Base-by-base conservation (phyloP, 495 filamentous ascomycete species). In the Tuber borchii region DNA sequence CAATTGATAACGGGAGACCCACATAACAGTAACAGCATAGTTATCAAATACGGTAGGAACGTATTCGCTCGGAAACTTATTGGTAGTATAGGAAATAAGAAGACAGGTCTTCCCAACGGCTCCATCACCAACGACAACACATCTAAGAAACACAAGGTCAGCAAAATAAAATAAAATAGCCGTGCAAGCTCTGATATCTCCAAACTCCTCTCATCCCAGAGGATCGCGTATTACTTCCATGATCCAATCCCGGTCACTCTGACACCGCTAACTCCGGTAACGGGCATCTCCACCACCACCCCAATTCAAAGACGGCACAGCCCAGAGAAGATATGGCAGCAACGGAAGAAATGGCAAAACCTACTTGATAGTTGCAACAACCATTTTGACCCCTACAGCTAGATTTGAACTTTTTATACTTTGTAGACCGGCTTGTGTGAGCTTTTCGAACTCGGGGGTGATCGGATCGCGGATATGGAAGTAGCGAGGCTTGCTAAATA, bases 11-110 rank as follows among this genome's bases (percentile, higher is more conserved):
- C 48, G 44, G 78, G 76, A 68, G 71, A 92, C 94, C 90, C 88
- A 97, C 94, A 97, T 97, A 74, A 97, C 94, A 69, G 95, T 99
- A 83, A 99, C 95, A 26, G 95, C 95, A 90, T 99, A 99, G 86
- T 99, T 99, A 84, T 99, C 95, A 85, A 99, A 99, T 45, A 99
- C 95, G 34, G 95, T 99, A 37, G 95, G 95, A 34, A 99, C 95
- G 83, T 99, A 99, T 93, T 99, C 95, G 77, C 94, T 97, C 16
- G 95, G 95, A 86, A 99, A 99, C 81, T 99, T 99, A 88, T 99
- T 99, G 78, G 95, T 99, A 65, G 95, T 99, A 86, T 99, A 99
- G 81, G 93, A 96, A 86, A 99, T 99, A 83, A 99, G 89, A 73
- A 99, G 90, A 86, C 95, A 99, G 69, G 95, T 99, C 88, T 99